Evolutionary conservation across 345 rosid species (phyloP), one percentile per base, ranked within the genome.

Genomic region (Salix exigua): DNA sequence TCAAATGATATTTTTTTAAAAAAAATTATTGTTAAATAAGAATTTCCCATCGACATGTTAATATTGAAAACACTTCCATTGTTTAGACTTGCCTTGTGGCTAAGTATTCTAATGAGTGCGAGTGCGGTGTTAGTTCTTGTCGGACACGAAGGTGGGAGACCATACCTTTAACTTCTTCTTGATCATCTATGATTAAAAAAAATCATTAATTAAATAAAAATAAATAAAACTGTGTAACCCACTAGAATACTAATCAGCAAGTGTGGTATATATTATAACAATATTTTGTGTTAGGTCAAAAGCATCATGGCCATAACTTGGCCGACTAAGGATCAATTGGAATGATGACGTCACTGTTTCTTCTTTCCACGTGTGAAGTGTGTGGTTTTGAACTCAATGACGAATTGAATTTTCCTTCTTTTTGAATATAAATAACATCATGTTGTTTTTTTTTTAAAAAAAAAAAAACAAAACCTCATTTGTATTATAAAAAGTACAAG

Each of bases 281-380:
- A 31, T 31, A 31, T 31, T 31, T 33, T 30, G 51, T 17, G 80
- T 70, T 81, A 73, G 80, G 82, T 84, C 61, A 60, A 67, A 38
- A 70, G 33, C 74, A 78, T 33, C 2, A 64, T 69, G 51, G 67
- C 77, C 74, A 37, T 74, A 31, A 8, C 31, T 30, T 19, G 83
- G 78, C 38, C 80, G 31, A 82, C 80, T 68, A 64, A 75, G 66
- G 37, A 33, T 11, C 65, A 4, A 35, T 2, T 42, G 5, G 0
- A 40, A 74, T 19, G 61, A 50, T 31, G 14, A 60, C 42, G 46
- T 74, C 44, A 63, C 21, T 19, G 12, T 46, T 26, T 23, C 10
- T 7, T 44, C 17, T 62, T 64, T 44, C 69, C 69, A 19, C 33
- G 5, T 7, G 18, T 31, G 23, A 17, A 70, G 33, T 28, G 12